These are phyloP conservation scores for Microthyrium microscopicum DNA, from an alignment of 2,329 filamentous ascomycete genomes.

Conservation along the genomic window DNA sequence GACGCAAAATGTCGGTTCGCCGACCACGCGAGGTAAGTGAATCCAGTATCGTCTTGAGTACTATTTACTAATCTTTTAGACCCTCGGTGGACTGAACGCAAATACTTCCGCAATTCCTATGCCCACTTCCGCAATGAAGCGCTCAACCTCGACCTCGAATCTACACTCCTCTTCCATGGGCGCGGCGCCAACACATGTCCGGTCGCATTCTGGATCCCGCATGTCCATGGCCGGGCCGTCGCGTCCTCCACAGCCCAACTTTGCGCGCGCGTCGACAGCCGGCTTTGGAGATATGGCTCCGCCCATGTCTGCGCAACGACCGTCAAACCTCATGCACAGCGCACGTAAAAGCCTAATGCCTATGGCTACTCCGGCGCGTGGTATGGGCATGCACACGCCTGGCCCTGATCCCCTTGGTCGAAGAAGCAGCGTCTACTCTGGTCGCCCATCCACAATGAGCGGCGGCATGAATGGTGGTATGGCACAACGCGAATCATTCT, in stretches of 20 bases:
- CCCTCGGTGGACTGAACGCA: slow-evolving; percentile 67
- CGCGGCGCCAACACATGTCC: slow-evolving; percentile 52
- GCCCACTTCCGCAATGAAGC: slow-evolving; percentile 85
- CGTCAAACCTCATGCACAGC: slow-evolving; percentile 52
- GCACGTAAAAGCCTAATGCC: slow-evolving; percentile 55
- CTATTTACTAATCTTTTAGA: slow-evolving; percentile 35
- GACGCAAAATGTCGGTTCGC: no score
- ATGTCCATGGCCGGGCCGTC: slow-evolving; percentile 66
- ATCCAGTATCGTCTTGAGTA: neutral
- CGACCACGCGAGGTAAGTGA: slow-evolving; percentile 69
- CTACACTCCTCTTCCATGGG: slow-evolving; percentile 39
- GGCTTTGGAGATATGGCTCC: slow-evolving; percentile 64
- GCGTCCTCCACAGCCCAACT: slow-evolving; percentile 72
- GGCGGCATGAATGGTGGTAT: slow-evolving; percentile 53
- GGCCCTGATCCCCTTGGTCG: slow-evolving; percentile 40
- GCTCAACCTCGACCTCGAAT: slow-evolving; percentile 62
- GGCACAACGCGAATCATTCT: slow-evolving; percentile 59
- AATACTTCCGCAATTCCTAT: slow-evolving; percentile 66
- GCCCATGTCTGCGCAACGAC: slow-evolving; percentile 68
- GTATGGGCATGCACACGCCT: slow-evolving; percentile 19
- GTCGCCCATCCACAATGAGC: slow-evolving; percentile 41
- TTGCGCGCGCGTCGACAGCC: slow-evolving; percentile 70
- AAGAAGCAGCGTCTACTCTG: slow-evolving; percentile 54
- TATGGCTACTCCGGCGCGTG: slow-evolving; percentile 30
- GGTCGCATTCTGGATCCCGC: slow-evolving; percentile 66